These are phyloP conservation scores for Lactarius evosmus DNA, from an alignment of 768 basidiomycete genomes.

Conservation along the genomic window DNA sequence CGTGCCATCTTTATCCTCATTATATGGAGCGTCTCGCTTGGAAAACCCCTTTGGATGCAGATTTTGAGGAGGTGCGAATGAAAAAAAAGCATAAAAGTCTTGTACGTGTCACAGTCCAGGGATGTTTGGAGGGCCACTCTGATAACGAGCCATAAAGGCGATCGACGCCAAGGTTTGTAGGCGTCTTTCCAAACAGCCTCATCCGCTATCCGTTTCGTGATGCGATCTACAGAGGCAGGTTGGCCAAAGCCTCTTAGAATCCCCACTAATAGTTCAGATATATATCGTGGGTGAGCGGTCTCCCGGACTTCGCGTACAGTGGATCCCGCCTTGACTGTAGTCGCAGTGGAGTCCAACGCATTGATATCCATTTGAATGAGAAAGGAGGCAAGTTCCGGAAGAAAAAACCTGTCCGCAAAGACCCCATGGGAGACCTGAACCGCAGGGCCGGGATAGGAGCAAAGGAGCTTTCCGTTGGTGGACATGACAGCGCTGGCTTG, in stretches of 20 bases:
- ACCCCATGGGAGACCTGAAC: conserved; percentile 34
- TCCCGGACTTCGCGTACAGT: background rate
- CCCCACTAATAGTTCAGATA: background rate
- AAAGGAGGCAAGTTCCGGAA: background rate
- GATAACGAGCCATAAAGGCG: background rate
- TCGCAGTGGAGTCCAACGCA: background rate
- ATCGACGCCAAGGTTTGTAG: background rate
- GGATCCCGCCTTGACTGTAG: background rate
- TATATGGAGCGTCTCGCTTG: background rate
- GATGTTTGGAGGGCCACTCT: background rate
- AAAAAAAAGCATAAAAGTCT: background rate
- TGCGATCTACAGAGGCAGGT: background rate
- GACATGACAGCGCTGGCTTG: conserved; percentile 38
- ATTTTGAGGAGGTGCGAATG: background rate
- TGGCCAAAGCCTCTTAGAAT: background rate
- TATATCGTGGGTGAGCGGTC: background rate
- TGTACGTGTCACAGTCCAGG: background rate
- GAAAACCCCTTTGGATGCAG: background rate
- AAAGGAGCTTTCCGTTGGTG: conserved; percentile 36
- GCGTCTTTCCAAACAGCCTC: background rate
- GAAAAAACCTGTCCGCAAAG: background rate
- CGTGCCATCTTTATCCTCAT: background rate
- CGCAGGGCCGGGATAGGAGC: conserved; percentile 40
- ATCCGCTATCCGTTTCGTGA: background rate
- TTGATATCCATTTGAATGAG: background rate